These are phyloP conservation scores for Tuber aestivum DNA, from an alignment of 495 filamentous ascomycete genomes.

Conservation along the genomic window DNA sequence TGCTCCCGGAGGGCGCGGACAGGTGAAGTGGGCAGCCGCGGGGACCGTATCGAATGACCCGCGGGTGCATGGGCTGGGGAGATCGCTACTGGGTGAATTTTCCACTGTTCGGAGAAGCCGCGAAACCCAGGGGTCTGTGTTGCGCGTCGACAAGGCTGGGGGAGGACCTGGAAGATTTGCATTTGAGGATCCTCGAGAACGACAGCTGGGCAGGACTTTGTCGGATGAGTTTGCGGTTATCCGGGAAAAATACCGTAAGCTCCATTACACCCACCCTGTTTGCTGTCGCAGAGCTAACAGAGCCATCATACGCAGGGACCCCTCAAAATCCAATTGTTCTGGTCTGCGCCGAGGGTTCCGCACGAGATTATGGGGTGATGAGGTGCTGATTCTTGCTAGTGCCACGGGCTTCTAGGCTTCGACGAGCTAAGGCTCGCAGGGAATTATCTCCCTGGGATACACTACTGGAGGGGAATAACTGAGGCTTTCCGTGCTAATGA, in stretches of 20 bases:
- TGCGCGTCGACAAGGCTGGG: neutral
- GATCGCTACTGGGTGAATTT: neutral
- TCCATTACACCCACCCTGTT: slow-evolving; percentile 7
- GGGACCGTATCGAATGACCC: neutral
- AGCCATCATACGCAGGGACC: slow-evolving; percentile 19
- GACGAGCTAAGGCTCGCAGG: slow-evolving; percentile 72
- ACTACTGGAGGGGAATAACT: slow-evolving; percentile 88
- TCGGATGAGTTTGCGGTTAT: slow-evolving; percentile 70
- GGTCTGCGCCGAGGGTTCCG: slow-evolving; percentile 12
- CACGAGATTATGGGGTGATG: slow-evolving; percentile 61
- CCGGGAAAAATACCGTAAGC: slow-evolving; percentile 62
- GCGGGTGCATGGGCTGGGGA: neutral
- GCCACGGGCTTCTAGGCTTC: slow-evolving; percentile 85
- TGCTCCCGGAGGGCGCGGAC: neutral
- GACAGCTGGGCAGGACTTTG: slow-evolving; percentile 62
- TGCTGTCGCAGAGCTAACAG: neutral
- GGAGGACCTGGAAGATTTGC: neutral
- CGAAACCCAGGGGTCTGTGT: neutral
- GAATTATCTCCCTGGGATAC: slow-evolving; percentile 63
- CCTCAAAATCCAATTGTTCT: slow-evolving; percentile 37
- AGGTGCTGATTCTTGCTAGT: slow-evolving; percentile 55
- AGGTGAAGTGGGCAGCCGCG: neutral
- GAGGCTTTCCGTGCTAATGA: slow-evolving; percentile 67
- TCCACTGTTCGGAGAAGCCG: neutral
- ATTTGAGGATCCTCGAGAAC: slow-evolving; percentile 54